Percentiles rank a stretch among this genome's conserved stretches.
These are phyloP conservation scores for Cryptosporidium parvum DNA, from an alignment of 169 alveolate species.

Conservation along the genomic window DNA sequence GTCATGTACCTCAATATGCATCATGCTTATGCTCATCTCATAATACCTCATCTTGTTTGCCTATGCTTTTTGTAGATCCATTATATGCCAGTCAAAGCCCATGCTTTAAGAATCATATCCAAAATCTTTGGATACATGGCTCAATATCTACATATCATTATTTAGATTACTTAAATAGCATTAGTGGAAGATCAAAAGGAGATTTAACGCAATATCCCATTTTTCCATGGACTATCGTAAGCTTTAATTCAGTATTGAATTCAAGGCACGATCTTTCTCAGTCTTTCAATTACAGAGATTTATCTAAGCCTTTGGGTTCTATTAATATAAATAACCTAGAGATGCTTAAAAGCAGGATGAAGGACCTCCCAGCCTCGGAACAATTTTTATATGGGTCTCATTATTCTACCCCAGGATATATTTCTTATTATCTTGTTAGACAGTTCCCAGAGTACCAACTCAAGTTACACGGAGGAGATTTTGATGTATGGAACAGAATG, in stretches of 20 bases:
- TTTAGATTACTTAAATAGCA: constrained; percentile 91
- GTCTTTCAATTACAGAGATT: constrained; percentile 85
- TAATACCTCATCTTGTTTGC: constrained; percentile 46
- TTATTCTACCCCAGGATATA: constrained; percentile 97
- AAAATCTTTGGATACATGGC: constrained; percentile 91
- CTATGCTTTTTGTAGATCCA: constrained; percentile 67
- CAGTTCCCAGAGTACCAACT: constrained; percentile 94
- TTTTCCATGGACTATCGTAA: constrained; percentile 95
- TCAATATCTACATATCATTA: constrained; percentile 93
- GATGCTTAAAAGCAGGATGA: constrained; percentile 86
- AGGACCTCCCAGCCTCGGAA: constrained; percentile 80
- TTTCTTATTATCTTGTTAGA: constrained; percentile 94
- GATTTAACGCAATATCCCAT: constrained; percentile 97
- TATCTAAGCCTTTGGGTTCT: constrained; percentile 93
- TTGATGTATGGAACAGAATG: constrained; percentile 86
- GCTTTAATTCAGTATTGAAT: constrained; percentile 84
- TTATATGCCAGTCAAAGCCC: constrained; percentile 67
- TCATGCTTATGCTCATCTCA: constrained; percentile 29
- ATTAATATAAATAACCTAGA: constrained; percentile 85
- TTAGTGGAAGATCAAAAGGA: constrained; percentile 92
- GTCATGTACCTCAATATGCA: constrained; percentile 19
- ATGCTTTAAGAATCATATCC: constrained; percentile 81
- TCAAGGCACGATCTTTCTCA: constrained; percentile 3
- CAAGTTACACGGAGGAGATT: constrained; percentile 92
- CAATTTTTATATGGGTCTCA: constrained; percentile 96